A percentile compares a stretch with the other conserved stretches of the same genome.
These are phyloP conservation scores for Seiridium unicorne DNA, from an alignment of 2,329 filamentous ascomycete species.

Conservation along the genomic window DNA sequence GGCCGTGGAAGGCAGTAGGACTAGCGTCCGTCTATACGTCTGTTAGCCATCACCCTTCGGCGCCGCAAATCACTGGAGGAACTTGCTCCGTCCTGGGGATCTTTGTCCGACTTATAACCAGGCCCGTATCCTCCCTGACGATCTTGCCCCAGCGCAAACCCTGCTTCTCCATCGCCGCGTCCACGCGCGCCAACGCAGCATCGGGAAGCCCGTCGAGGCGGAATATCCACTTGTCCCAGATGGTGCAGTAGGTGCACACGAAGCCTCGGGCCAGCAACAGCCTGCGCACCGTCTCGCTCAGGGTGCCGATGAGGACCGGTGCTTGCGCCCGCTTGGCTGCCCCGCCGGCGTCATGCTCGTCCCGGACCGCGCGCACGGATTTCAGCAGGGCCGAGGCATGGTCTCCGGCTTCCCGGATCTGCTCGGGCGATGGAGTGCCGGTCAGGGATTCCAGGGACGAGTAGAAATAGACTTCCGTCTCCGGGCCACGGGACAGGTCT, in stretches of 20 bases:
- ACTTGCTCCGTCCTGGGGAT: conserved; percentile 55
- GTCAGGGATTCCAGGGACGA: conserved; percentile 40
- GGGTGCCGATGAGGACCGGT: conserved; percentile 36
- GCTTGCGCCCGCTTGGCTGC: conserved; percentile 23
- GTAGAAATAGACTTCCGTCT: conserved; percentile 67
- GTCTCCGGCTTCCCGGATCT: neutral
- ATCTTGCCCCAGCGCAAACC: conserved; percentile 57
- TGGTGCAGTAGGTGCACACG: conserved; percentile 21
- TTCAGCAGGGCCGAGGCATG: conserved; percentile 13
- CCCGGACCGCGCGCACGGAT: conserved; percentile 19
- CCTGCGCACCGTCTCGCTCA: conserved; percentile 34
- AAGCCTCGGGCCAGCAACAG: conserved; percentile 29
- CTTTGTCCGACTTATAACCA: conserved; percentile 53
- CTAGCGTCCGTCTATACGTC: conserved; percentile 35
- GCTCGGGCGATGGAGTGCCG: neutral
- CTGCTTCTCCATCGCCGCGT: conserved; percentile 29
- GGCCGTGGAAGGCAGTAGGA: conserved; percentile 43
- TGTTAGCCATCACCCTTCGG: too few species aligned
- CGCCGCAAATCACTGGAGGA: too few species aligned
- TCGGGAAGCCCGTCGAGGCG: conserved; percentile 42
- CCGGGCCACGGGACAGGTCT: conserved; percentile 58
- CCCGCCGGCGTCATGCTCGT: conserved; percentile 17
- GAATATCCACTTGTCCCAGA: conserved; percentile 60
- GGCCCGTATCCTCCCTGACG: conserved; percentile 46
- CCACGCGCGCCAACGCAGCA: conserved; percentile 13